Evolutionary conservation across 176 grass and related monocot genomes (phyloP).

Genomic region (Alopecurus myosuroides): DNA sequence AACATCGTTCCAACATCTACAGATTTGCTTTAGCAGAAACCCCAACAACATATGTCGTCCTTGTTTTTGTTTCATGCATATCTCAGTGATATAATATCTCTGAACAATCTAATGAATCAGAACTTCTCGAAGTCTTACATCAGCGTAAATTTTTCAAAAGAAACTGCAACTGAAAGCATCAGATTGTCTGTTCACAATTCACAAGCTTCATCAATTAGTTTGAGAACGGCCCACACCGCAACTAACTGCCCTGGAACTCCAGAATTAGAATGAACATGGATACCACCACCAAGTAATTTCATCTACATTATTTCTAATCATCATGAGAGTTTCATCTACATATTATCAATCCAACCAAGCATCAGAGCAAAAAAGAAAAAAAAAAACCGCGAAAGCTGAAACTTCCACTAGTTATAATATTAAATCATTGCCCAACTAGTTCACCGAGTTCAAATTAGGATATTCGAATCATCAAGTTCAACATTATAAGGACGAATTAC

Average conservation of each 20-base stretch:
- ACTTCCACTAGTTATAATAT: conserved; percentile 19
- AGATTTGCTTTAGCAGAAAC: neutral
- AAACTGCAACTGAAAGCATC: neutral
- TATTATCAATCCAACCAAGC: conserved; percentile 6
- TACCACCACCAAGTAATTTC: conserved; percentile 4
- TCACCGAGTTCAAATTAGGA: conserved; percentile 34
- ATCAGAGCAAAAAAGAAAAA: neutral
- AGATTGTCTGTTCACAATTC: neutral
- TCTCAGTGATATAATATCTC: neutral
- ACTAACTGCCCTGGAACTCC: neutral
- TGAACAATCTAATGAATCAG: neutral
- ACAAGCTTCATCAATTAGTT: neutral
- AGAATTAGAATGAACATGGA: neutral
- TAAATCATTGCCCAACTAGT: conserved; percentile 4
- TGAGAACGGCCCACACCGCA: neutral
- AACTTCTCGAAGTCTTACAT: neutral
- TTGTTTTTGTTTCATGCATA: neutral
- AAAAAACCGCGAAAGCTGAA: neutral
- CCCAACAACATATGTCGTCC: neutral
- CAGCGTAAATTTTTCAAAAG: neutral
- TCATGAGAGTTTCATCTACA: neutral
- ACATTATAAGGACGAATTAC: conserved; percentile 34
- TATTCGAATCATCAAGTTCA: conserved; percentile 24
- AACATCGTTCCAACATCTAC: neutral
- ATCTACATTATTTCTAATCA: neutral